phyloP scores from a whole-genome alignment of 768 basidiomycete genomes.

The Mycena crocata region DNA sequence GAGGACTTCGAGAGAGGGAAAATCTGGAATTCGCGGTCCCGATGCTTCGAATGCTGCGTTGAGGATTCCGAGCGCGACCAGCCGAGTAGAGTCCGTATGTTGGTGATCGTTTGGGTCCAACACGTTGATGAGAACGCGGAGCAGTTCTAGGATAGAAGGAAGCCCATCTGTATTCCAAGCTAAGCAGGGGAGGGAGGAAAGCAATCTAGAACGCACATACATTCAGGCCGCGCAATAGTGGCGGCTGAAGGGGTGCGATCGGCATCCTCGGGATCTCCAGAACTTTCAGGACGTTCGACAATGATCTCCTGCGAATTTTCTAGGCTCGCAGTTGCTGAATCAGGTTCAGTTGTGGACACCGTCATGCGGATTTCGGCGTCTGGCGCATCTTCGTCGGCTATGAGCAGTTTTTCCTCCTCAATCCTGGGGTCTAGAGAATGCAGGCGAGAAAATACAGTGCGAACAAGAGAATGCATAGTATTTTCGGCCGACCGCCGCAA shows the following conservation, averaged over 20 bases:
- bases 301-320: conserved; percentile 35
- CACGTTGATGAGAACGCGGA: conserved; percentile 94
- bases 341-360: conserved; percentile 55
- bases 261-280: conserved; percentile 32
- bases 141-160: conserved; percentile 90
- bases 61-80: conserved; percentile 88
- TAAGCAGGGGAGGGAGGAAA: conserved; percentile 17
- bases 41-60: conserved; percentile 90
- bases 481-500: conserved; percentile 88
- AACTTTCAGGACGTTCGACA: conserved; percentile 25
- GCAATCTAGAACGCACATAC: conserved; percentile 44
- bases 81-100: conserved; percentile 95
- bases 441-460: conserved; percentile 84
- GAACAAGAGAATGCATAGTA: conserved; percentile 89
- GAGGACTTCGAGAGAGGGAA: conserved; percentile 80
- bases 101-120: conserved; percentile 94
- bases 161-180: conserved; percentile 73
- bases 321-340: conserved; percentile 36
- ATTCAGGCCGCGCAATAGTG: conserved; percentile 51
- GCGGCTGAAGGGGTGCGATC: conserved; percentile 38
- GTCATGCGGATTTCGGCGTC: conserved; percentile 73
- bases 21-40: conserved; percentile 79
- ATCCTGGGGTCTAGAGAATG: conserved; percentile 68
- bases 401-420: conserved; percentile 75
- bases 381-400: conserved; percentile 60